Base-by-base conservation (phyloP, 2,329 filamentous ascomycete genomes). In the Fusarium marasasianum region DNA sequence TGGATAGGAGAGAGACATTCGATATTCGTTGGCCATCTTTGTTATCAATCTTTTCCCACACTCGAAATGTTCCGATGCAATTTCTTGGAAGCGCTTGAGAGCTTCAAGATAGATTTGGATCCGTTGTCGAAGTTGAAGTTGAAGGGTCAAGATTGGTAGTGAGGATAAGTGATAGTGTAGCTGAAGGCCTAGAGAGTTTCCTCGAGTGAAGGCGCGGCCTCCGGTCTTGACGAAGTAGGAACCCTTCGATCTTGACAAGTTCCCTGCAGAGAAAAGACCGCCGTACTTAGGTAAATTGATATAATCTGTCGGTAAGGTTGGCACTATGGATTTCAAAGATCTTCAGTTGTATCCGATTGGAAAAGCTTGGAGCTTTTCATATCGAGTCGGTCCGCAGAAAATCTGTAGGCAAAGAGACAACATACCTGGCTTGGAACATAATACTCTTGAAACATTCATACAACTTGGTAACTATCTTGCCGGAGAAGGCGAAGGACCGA, bases 1-100 rank as follows among this genome's bases (percentile, higher is more conserved):
- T 29, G 79, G 80, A 64, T 83, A 83, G 43, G 78, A 77, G 48
- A 82, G 79, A 58, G 81, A 80, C 43, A 80, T 70, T 22, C 71
- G 75, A 43, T 79, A 78, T 45, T 79, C 76, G 60, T 74, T 71
- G 35, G 77, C 41, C 79, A 81, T 81, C 17, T 44, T 76, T 61
- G 31, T 31, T n/a, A 38, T 18, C 26, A 20, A 11, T 29, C 51
- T 40, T 18, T n/a, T 54, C 18, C 14, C 18, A 18, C 40, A n/a
- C 55, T 31, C 22, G 14, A 35, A 29, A 17, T 22, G 37, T 56
- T 61, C 22, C 6, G 24, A 31, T 14, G 12, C 4, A 33, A 37
- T 29, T 26, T 26, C 18, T 38, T 29, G 37, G 29, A 24, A 18
- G 10, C 7, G 8, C 14, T 17, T 10, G 24, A 11, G 11, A 8